Base-by-base conservation (phyloP, 352 stramenopile genomes). In the Pythium scleroteichum region DNA sequence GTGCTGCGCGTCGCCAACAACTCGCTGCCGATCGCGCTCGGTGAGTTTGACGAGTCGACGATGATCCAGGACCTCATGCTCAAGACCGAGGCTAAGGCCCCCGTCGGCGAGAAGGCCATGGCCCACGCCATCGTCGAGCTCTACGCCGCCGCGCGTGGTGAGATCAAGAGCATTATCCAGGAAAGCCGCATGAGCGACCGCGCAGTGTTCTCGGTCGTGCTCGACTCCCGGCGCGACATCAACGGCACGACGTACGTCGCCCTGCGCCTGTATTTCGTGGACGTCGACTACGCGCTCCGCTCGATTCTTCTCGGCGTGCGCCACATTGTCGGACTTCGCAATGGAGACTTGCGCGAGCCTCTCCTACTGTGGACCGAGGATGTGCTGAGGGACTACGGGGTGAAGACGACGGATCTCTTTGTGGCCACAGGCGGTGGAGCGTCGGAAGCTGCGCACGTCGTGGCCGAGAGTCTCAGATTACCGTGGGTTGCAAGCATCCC, bases 401-500 rank as follows among this genome's bases (percentile, higher is more conserved):
- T 70, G n/a, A 53, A n/a, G 6, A 6, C 17, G 19, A 20, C 29
- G 10, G 29, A 69, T 24, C 54, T 75, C 14, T 73, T 68, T 35
- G 57, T 41, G 3, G 22, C 67, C 1, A 69, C 64, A 8, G 71
- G 53, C 19, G 64, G 71, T 39, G 20, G 35, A 2, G 58, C 64
- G 0, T 27, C 23, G 0, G 71, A 75, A 29, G 60, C 66, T 3
- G 68, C 69, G 33, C 45, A 13, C 1, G 66, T 75, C 54, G 48
- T 68, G 17, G 44, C 20, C 10, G 38, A 49, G 9, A 62, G 22
- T 17, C 27, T 72, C 9, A 44, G 63, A 10, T 23, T 77, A n/a
- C 41, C 40, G 2, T 72, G 70, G 56, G 19, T 64, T 27, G 64
- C 56, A 53, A 69, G 66, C 17, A 45, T 72, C 17, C 39, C 63